Evolutionary conservation across 345 rosid genomes (phyloP), one percentile per base, ranked within the genome.

Genomic region (Reutealis trisperma): DNA sequence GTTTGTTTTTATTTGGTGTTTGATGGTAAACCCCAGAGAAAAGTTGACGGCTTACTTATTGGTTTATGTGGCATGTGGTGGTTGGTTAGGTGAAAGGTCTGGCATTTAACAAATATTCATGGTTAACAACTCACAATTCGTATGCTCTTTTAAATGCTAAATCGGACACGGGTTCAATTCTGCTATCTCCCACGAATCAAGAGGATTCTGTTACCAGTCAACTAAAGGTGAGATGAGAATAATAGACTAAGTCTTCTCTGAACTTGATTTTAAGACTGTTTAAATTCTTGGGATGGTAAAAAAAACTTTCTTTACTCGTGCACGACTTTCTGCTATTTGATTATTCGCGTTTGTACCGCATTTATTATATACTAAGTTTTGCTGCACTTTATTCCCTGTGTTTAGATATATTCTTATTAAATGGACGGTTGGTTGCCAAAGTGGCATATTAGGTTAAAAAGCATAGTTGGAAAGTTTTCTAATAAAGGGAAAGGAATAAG

Each of bases 71-170:
- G 58, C 75, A 65, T 34, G 37, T 34, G 83, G 85, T 69, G 80
- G 83, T 73, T 88, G 78, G 15, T 81, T 83, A 95, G 98, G 97
- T 90, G 57, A 90, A 89, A 65, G 94, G 90, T 81, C 79, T 93
- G 88, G 83, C 97, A 77, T 93, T 90, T 86, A 95, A 93, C 86
- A 83, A 90, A 42, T 93, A 95, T 61, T 90, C 98, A 12, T 95
- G 98, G 98, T 72, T 95, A 63, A 95, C 99, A 1, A 93, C 97
- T 21, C 99, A 96, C 86, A 96, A 96, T 79, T 91, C 99, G 0
- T 96, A 19, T 71, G 89, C 97, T 14, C 75, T 82, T 58, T 49
- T 77, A 58, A 90, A 88, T 60, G 86, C 84, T 59, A 84, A 63
- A 73, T 84, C 98, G 47, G 73, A 70, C 25, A 81, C 83, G 27